phyloP scores from a whole-genome alignment of 2,329 filamentous ascomycete genomes.

The Fusarium sp. region DNA sequence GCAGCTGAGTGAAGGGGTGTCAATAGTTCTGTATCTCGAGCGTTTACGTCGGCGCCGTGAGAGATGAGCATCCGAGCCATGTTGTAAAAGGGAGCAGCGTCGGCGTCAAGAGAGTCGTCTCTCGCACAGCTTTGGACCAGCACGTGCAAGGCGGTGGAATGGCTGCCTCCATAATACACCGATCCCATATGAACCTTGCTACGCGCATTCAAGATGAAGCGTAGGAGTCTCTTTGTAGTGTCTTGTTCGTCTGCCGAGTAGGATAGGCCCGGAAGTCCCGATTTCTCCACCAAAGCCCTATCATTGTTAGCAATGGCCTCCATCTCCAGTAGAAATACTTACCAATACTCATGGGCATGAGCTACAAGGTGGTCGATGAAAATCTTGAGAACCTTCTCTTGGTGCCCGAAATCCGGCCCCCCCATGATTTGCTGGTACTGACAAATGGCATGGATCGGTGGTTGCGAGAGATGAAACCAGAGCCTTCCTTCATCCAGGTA shows the following conservation, averaged over 20 bases:
- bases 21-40: slow-evolving; percentile 11
- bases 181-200: neutral
- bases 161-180: neutral
- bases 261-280: slow-evolving; percentile 6
- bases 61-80: slow-evolving; percentile 24
- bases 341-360: slow-evolving; percentile 37
- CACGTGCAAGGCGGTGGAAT: slow-evolving; percentile 27
- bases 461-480: slow-evolving; percentile 33
- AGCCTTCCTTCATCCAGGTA: slow-evolving; percentile 32
- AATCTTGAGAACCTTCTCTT: slow-evolving; percentile 16
- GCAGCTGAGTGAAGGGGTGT: slow-evolving; percentile 33
- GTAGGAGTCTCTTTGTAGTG: slow-evolving; percentile 14
- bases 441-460: slow-evolving; percentile 35
- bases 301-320: slow-evolving; percentile 8
- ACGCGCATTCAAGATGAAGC: slow-evolving; percentile 25
- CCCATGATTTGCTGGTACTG: slow-evolving; percentile 2
- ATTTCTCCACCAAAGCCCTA: slow-evolving; percentile 33
- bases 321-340: neutral
- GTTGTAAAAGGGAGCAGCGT: neutral
- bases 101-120: neutral
- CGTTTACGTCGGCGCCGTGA: slow-evolving; percentile 32
- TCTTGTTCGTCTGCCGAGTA: neutral
- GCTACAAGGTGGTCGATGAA: slow-evolving; percentile 32
- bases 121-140: slow-evolving; percentile 1
- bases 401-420: neutral